Evolutionary conservation across 768 basidiomycete species (phyloP).

Genomic region (Mycena polygramma): DNA sequence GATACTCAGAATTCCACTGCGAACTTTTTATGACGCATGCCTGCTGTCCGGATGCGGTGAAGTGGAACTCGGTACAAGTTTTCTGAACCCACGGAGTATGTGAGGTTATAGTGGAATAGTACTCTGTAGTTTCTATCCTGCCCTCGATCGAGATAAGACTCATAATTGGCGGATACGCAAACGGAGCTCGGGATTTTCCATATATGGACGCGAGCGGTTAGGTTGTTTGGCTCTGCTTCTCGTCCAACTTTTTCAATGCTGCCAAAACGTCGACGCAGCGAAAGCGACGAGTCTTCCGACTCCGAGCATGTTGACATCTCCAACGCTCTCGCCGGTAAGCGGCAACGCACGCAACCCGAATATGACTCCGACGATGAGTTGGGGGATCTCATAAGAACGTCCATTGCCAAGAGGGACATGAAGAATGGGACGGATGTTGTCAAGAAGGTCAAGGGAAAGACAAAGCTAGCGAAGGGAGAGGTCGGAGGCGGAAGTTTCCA

Average conservation of each 20-base stretch:
- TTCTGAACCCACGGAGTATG: too few relatives aligned
- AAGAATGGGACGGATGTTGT: constrained; percentile 82
- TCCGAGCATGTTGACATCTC: constrained; percentile 74
- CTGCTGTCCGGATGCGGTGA: too few relatives aligned
- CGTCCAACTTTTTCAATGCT: constrained; percentile 18
- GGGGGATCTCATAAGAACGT: constrained; percentile 72
- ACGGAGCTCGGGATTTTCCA: neutral
- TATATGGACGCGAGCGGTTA: constrained; percentile 12
- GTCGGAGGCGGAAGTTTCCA: constrained; percentile 96
- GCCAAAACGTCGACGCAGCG: constrained; percentile 33
- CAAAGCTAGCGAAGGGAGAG: constrained; percentile 78
- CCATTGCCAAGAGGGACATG: constrained; percentile 79
- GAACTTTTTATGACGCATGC: too few relatives aligned
- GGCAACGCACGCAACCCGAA: constrained; percentile 43
- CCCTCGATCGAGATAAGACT: too few relatives aligned
- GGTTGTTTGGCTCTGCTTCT: constrained; percentile 20
- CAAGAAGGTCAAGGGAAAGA: constrained; percentile 83
- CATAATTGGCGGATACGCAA: neutral
- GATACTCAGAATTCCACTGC: too few relatives aligned
- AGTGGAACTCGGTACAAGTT: too few relatives aligned
- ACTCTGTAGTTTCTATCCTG: too few relatives aligned
- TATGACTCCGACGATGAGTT: constrained; percentile 60
- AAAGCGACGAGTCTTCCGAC: constrained; percentile 37
- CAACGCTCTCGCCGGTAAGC: constrained; percentile 67
- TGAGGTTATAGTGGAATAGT: too few relatives aligned